Evolutionary conservation across 495 filamentous ascomycete genomes (phyloP).

Genomic region (Chaetomium cochliodes): DNA sequence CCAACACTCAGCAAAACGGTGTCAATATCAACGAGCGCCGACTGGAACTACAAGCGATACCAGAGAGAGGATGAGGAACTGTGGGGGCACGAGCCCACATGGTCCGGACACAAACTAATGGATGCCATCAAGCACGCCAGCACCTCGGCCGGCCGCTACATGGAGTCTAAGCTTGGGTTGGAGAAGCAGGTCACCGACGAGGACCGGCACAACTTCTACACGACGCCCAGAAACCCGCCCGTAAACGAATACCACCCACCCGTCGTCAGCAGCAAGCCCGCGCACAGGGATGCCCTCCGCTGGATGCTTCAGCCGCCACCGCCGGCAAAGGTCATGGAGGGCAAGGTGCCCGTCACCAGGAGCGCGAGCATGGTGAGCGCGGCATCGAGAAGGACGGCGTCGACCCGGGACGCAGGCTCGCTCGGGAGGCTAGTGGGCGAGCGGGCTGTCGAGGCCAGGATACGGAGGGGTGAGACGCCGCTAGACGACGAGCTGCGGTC

Average conservation of each 20-base stretch:
- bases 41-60: slow-evolving; percentile 71
- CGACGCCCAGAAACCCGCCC: slow-evolving; percentile 66
- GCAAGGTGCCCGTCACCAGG: slow-evolving; percentile 61
- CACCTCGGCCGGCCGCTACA: slow-evolving; percentile 47
- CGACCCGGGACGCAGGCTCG: slow-evolving; percentile 27
- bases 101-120: slow-evolving; percentile 47
- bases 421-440: slow-evolving; percentile 38
- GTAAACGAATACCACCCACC: slow-evolving; percentile 87
- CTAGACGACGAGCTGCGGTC: slow-evolving; percentile 31
- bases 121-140: slow-evolving; percentile 54
- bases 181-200: slow-evolving; percentile 45
- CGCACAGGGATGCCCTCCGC: slow-evolving; percentile 62
- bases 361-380: slow-evolving; percentile 46
- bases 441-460: slow-evolving; percentile 42
- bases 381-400: slow-evolving; percentile 30
- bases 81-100: slow-evolving; percentile 58
- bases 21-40: slow-evolving; percentile 44
- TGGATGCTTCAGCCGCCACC: slow-evolving; percentile 95
- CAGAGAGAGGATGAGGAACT: slow-evolving; percentile 83
- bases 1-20: slow-evolving; percentile 35
- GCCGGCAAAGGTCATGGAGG: slow-evolving; percentile 79
- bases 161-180: slow-evolving; percentile 46
- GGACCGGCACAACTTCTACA: slow-evolving; percentile 56
- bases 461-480: slow-evolving; percentile 38
- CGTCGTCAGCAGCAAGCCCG: slow-evolving; percentile 71